Conservation (phyloP, 2,329 filamentous ascomycete genomes). For the Cordyceps militaris region DNA sequence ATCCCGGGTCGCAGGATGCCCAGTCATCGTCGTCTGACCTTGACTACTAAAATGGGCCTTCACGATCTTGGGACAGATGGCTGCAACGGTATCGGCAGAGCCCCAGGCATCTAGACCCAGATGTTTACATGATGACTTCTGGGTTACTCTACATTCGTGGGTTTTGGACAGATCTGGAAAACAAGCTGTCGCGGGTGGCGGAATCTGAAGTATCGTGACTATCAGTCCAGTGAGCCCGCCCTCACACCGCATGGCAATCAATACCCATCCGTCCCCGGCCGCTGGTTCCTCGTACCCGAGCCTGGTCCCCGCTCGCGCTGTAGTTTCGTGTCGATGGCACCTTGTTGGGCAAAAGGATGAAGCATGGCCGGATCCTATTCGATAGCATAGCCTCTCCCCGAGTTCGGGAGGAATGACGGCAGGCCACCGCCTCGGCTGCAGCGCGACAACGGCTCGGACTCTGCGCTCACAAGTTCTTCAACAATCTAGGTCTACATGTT, state of each 20-base stretch:
- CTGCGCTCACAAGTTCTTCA: neutral
- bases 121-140: neutral
- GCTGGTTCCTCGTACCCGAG: neutral
- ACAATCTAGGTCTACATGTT: neutral
- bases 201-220: neutral
- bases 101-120: neutral
- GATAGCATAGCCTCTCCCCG: neutral
- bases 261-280: neutral
- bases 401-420: neutral
- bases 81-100: conserved; percentile 8
- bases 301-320: neutral
- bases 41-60: conserved; percentile 9
- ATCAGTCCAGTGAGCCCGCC: neutral
- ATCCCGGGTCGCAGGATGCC: neutral
- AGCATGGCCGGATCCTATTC: neutral
- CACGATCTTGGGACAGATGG: conserved; percentile 12
- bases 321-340: neutral
- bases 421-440: neutral
- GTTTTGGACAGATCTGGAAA: neutral
- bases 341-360: neutral
- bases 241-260: neutral
- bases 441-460: neutral
- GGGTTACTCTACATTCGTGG: neutral
- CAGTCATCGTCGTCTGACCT: conserved; percentile 5
- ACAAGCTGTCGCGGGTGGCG: neutral